Evolutionary conservation across 106 monocot species (phyloP), one percentile per base, ranked within the genome.

Genomic region (Allium sativum): DNA sequence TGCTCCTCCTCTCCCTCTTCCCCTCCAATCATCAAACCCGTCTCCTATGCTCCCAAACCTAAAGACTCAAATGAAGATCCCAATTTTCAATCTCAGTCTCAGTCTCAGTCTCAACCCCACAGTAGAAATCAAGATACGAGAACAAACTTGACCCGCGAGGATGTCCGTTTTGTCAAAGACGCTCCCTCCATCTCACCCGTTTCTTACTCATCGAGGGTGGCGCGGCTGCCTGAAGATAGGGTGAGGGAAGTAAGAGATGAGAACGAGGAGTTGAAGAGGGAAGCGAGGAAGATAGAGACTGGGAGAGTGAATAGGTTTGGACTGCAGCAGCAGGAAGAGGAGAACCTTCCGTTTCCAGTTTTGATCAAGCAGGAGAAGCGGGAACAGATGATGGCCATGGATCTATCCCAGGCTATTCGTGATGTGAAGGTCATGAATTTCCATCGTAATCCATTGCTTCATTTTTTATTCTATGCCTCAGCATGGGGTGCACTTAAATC

Each of bases 111-210:
- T 3, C 61, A 54, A 6, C 55, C 22, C 19, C 56, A 43, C 12
- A 7, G 18, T 3, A 52, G 45, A 9, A 7, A 59, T 7, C 46
- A 40, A 1, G 45, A 44, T 4, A 18, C 52, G 0, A 46, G 48
- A 4, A 18, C 55, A 22, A 17, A 64, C 21, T 88, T 77, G 89
- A 85, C 85, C 1, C 80, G 93, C 22, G 78, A 80, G 66, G 93
- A 93, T 21, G 74, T 61, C 14, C 74, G 89, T 59, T 93, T 82
- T 62, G 70, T 93, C 53, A 85, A 89, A 67, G 93, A 93, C 64
- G 67, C 59, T 6, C 76, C 82, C 53, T 48, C 40, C 45, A 78
- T 89, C 17, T 71, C 85, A 1, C 82, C 89, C 2, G 85, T 89
- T 13, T 73, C 85, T 7, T 93, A 89, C 52, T 73, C 80, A 14